Evolutionary conservation across 2,329 filamentous ascomycete species (phyloP), one percentile per base, ranked within the genome.

Genomic region (Phaeosphaeriaceae sp.): DNA sequence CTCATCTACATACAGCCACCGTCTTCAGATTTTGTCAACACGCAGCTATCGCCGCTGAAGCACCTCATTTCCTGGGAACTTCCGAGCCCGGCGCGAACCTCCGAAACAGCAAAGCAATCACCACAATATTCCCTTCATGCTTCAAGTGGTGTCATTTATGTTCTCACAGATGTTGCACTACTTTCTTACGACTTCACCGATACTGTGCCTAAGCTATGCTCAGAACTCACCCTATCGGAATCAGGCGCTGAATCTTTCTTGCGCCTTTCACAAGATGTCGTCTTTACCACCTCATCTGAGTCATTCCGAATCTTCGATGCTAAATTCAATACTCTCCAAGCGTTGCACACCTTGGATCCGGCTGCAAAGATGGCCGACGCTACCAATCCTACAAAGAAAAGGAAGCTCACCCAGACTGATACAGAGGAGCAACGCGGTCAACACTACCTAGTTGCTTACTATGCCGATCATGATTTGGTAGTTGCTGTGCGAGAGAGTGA

Each of bases 391-490:
- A 59, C 66, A 2, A 68, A 52, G 70, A 77, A 65, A 61, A 58
- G 64, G 63, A 77, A 67, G 45, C 61, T 63, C 32, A 39, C 51
- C 6, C 60, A 63, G 16, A 39, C 59, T 16, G 59, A 61, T 2
- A 29, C 50, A 49, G 81, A 77, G 52, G 73, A 79, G 4, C 74
- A 87, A n/a, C 76, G 36, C 9, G 30, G 46, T 18, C 46, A 51
- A 29, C 60, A 59, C 15, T 52, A 51, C 7, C 46, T 73, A 28
- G 53, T 72, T 7, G 52, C 67, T 15, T 87, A 88, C 66, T 85
- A 90, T 54, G 78, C 83, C 2, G 86, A 87, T 47, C 77, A 88
- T 39, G 86, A 88, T 41, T 75, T 88, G 29, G 85, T 83, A 4
- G 80, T 90, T 16, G 87, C 83, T 2, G 74, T 92, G 6, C 73